phyloP scores from a whole-genome alignment of 768 basidiomycete genomes.

The Suillus cothurnatus region DNA sequence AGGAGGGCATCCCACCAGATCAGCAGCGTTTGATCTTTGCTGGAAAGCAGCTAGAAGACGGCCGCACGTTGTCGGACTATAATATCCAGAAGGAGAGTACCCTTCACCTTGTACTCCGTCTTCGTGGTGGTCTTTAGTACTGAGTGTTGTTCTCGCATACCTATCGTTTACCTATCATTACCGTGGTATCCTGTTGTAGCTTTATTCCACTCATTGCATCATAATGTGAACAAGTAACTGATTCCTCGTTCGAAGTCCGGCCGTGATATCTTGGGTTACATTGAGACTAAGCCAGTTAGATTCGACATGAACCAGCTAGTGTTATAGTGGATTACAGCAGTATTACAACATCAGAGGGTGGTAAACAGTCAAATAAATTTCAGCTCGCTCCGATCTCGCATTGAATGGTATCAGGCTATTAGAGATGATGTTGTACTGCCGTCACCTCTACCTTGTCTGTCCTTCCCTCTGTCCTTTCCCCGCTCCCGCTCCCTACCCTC shows the following conservation, averaged over 20 bases:
- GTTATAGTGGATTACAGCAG: background rate
- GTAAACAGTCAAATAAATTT: no score
- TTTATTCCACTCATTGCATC: background rate
- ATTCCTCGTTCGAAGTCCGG: background rate
- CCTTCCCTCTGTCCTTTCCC: conserved; percentile 13
- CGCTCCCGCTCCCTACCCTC: conserved; percentile 9
- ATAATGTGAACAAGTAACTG: background rate
- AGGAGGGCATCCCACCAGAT: conserved; percentile 79
- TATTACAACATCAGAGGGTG: background rate
- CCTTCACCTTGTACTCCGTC: conserved; percentile 64
- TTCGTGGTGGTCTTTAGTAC: conserved; percentile 45
- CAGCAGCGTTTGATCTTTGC: conserved; percentile 80
- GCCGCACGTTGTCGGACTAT: conserved; percentile 75
- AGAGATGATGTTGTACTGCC: background rate
- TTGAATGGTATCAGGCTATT: background rate
- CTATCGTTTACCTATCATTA: background rate
- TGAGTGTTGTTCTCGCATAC: background rate
- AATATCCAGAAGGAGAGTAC: conserved; percentile 77
- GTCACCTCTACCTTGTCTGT: conserved; percentile 14
- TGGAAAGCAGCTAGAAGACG: conserved; percentile 63
- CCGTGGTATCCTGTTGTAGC: background rate
- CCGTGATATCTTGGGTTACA: background rate
- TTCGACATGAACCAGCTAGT: background rate
- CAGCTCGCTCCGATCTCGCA: background rate
- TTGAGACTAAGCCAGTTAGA: no score